Conservation (phyloP, 768 basidiomycete species). For the Boletus rubescentipes region DNA sequence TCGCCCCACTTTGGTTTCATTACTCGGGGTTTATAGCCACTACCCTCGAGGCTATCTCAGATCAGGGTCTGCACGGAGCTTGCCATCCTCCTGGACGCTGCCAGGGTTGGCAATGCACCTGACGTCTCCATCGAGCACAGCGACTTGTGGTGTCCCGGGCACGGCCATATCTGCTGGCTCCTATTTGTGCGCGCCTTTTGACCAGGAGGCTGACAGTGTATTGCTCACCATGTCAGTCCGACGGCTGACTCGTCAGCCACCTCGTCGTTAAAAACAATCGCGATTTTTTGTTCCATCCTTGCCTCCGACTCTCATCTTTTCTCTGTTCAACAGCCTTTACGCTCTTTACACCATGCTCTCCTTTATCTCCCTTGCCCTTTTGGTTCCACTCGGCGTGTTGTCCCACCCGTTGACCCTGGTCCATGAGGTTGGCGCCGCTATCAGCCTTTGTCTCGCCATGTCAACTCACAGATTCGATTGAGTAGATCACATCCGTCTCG, state of each 20-base stretch:
- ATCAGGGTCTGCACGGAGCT: background rate
- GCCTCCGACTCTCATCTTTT: background rate
- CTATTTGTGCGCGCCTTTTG: no score
- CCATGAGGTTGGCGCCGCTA: constrained; percentile 6
- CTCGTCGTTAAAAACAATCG: background rate
- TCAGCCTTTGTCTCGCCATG: no score
- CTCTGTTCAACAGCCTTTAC: background rate
- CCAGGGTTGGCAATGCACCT: no score
- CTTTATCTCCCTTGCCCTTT: constrained; percentile 15
- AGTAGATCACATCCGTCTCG: constrained; percentile 12
- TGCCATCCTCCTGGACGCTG: no score
- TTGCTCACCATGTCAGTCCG: background rate
- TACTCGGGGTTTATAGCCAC: background rate
- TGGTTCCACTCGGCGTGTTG: constrained; percentile 18
- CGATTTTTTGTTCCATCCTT: background rate
- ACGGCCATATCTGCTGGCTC: no score
- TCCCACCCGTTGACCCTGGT: constrained; percentile 18
- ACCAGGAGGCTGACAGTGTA: background rate
- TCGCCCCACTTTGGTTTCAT: background rate
- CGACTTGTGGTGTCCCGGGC: no score
- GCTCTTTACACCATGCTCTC: constrained; percentile 25
- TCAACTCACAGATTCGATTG: background rate
- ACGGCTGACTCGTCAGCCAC: constrained; percentile 12
- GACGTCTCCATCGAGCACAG: no score
- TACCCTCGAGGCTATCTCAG: background rate